Conservation (phyloP, 345 rosid species). For the Populus simonii region DNA sequence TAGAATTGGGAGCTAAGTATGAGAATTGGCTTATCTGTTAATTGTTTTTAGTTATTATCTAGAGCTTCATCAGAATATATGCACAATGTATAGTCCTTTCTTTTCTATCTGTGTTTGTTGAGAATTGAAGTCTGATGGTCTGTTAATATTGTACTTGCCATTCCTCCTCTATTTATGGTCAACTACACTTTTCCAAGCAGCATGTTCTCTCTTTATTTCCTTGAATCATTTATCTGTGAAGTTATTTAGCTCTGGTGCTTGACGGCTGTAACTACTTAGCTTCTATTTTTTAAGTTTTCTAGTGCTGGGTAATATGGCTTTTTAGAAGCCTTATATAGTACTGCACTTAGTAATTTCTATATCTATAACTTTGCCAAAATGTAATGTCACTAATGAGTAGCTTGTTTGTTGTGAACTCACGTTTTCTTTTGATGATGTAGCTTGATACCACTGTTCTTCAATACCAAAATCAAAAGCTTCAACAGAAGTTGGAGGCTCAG, state of each 20-base stretch:
- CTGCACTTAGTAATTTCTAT: not conserved
- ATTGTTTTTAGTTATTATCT: too few species aligned
- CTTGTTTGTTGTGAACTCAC: slow-evolving; percentile 6
- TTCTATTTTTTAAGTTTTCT: not conserved
- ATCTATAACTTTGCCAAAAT: not conserved
- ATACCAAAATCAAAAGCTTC: slow-evolving; percentile 82
- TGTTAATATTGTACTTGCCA: not conserved
- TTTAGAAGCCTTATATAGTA: not conserved
- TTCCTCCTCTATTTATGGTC: not conserved
- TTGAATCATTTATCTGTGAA: not conserved
- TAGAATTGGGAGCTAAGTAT: too few species aligned
- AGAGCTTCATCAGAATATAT: too few species aligned
- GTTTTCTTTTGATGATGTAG: slow-evolving; percentile 36
- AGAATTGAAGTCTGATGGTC: not conserved
- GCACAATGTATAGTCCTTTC: too few species aligned
- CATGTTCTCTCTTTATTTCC: not conserved
- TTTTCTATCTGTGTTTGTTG: not conserved
- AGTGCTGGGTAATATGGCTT: not conserved
- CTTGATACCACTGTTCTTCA: slow-evolving; percentile 76
- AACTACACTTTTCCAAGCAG: not conserved
- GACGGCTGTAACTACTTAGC: not conserved
- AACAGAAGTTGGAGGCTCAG: slow-evolving; percentile 77
- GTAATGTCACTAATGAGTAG: not conserved
- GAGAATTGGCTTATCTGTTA: too few species aligned
- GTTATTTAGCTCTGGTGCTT: not conserved